Base-by-base conservation (phyloP, 2,329 filamentous ascomycete species). In the Thermomyces lanuginosus region DNA sequence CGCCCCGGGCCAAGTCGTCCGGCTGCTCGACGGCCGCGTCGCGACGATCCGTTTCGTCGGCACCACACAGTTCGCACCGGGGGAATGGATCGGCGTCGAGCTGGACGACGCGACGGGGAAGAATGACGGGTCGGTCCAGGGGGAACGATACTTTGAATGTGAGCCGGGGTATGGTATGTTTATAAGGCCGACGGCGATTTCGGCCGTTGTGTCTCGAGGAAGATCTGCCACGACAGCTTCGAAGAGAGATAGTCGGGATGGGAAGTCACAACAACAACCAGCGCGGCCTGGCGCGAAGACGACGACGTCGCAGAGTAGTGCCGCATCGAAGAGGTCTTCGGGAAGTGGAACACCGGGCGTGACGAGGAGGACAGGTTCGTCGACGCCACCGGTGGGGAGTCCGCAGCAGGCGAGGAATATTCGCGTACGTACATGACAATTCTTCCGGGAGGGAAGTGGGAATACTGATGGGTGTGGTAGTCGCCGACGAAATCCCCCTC, bases 111-210 rank as follows among this genome's bases (percentile, higher is more conserved):
- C 74, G 28, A 70, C 67, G 11, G 86, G 89, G 16, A 95, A 95
- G 61, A 95, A 95, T 43, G 82, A 95, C 63, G 86, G 86, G 37
- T 76, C 78, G 29, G 81, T 95, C 24, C 71, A 86, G 51, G 84
- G 82, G 35, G 69, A 81, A 46, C 65, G 81, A 11, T 95, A 95
- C 49, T 95, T 92, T 42, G 72, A 84, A 26, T 95, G 86, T 40
- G 50, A 63, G 25, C 55, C 60, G 22, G 55, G 66, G 48, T 53
- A 75, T 67, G 70, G 81, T 63, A 89, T 98, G 71, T 95, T 98
- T 44, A 69, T 93, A 29, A 70, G 80, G 36, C 74, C 81, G 16
- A 58, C 67, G 28, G 75, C 75, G 31, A 62, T 89, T 26, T 66
- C 64, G 8, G 59, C 73, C 17, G 45, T 63, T 44, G 25, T 56